Percentiles rank a stretch among this genome's conserved stretches.
Evolutionary conservation across 2,329 filamentous ascomycete genomes (phyloP).

Genomic region (Microcyclosporella mali): DNA sequence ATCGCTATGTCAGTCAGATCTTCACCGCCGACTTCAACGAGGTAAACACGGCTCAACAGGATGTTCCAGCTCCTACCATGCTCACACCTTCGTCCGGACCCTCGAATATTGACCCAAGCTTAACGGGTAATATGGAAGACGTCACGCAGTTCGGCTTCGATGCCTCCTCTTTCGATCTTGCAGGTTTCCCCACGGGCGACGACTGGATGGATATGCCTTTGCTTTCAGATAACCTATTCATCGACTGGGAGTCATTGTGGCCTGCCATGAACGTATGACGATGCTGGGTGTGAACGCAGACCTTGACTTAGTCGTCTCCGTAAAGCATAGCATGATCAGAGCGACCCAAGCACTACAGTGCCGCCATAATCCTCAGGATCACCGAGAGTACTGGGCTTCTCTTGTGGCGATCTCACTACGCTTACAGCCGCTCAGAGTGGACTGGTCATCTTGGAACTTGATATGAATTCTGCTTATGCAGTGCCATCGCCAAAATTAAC

Average conservation of each 20-base stretch:
- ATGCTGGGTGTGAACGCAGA: too few relatives aligned
- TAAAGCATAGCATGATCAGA: too few relatives aligned
- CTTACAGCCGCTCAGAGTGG: too few relatives aligned
- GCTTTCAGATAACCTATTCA: constrained; percentile 12
- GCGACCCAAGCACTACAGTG: too few relatives aligned
- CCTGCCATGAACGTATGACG: constrained; percentile 4
- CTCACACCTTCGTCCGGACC: constrained; percentile 1
- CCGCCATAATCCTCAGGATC: too few relatives aligned
- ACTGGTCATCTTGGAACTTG: too few relatives aligned
- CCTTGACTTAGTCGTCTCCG: too few relatives aligned
- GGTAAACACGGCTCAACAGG: background rate
- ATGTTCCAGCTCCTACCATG: background rate
- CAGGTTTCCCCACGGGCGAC: constrained; percentile 1
- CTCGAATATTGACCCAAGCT: constrained; percentile 2
- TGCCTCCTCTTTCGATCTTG: constrained; percentile 3
- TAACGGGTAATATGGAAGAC: background rate
- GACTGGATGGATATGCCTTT: constrained; percentile 10
- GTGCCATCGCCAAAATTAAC: too few relatives aligned
- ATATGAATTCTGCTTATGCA: too few relatives aligned
- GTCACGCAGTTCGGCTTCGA: constrained; percentile 4
- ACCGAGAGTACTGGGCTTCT: too few relatives aligned
- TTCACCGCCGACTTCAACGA: constrained; percentile 19
- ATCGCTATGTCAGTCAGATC: constrained; percentile 18
- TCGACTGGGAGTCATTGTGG: constrained; percentile 10
- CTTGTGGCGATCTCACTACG: too few relatives aligned